Base-by-base conservation (phyloP, 78 protist species). In the Dictyostelium citrinum region DNA sequence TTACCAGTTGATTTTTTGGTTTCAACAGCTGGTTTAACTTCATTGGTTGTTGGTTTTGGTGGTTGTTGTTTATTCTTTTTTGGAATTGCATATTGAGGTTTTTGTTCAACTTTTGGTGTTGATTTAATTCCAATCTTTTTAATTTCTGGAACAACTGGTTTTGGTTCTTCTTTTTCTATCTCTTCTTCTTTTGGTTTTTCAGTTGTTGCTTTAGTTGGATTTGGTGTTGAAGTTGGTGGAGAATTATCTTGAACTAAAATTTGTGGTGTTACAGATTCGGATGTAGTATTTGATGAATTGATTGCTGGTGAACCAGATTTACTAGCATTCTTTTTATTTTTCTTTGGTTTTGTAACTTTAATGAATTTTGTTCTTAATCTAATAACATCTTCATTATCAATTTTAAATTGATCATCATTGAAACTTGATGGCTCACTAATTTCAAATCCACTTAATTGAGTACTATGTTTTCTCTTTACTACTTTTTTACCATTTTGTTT, bases 401-500 rank as follows among this genome's bases (percentile, higher is more conserved):
- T 24, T 51, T 14, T 27, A 9, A 27, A 12, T 24, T 6, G 14
- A 3, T 64, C 81, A 33, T 88, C 85, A 14, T 67, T 35, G n/a
- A 70, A 70, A 70, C 24, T 33, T 70, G 39, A 16, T 79, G 92
- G 92, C 33, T 88, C 85, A 27, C 12, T 39, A 46, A 88, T 88
- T 22, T 76, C 85, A 45, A 88, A 88, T 27, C 84, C n/a, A 14
- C 85, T 49, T 27, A 67, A 31, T 46, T 76, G 84, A 60, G 85
- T 61, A 5, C 84, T 77, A 60, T 77, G 93, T 24, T 88, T 88
- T 88, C 93, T 88, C 55, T 88, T 88, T 46, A 67, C 71, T 61
- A 22, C 20, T 35, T 86, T 51, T 33, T 70, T 83, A 24, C 72
- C 72, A 64, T 64, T 64, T 67, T 58, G 31, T 43, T 75, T 75